Evolutionary conservation across 2,329 filamentous ascomycete species (phyloP).

Genomic region (Fulvia fulva): DNA sequence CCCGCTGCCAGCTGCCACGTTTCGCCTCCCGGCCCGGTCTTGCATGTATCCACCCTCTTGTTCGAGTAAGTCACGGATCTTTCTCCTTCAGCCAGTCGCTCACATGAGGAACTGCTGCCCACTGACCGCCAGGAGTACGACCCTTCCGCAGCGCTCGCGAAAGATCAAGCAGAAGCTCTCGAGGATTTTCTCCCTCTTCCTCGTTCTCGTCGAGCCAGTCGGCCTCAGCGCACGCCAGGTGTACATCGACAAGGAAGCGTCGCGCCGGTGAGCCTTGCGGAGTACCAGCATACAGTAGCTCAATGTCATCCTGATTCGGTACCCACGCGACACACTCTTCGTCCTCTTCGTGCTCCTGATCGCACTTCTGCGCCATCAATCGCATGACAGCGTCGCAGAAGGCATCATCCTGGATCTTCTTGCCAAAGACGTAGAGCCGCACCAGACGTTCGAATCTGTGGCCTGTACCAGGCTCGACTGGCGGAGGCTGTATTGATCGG

Average conservation of each 20-base stretch:
- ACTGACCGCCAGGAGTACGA: too few relatives aligned
- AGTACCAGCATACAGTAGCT: neutral
- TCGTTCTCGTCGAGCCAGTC: slow-evolving; percentile 15
- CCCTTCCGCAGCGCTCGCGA: too few relatives aligned
- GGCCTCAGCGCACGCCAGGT: neutral
- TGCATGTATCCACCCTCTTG: neutral
- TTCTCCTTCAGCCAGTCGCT: too few relatives aligned
- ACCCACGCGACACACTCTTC: neutral
- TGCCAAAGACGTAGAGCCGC: slow-evolving; percentile 8
- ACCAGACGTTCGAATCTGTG: neutral
- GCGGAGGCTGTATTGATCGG: neutral
- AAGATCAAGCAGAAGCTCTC: slow-evolving; percentile 6
- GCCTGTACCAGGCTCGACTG: too few relatives aligned
- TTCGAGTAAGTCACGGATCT: too few relatives aligned
- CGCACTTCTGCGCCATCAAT: neutral
- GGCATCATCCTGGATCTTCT: slow-evolving; percentile 4
- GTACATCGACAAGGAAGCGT: neutral
- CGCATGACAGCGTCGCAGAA: slow-evolving; percentile 7
- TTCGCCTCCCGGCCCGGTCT: too few relatives aligned
- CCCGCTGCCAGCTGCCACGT: too few relatives aligned
- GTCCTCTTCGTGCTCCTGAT: neutral
- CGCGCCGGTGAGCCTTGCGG: neutral
- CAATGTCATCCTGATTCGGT: neutral
- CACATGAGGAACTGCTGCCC: too few relatives aligned
- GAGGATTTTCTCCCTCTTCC: neutral